Evolutionary conservation across 192 early-diverging fungal genomes (phyloP).

Genomic region (Mortierella hygrophila): DNA sequence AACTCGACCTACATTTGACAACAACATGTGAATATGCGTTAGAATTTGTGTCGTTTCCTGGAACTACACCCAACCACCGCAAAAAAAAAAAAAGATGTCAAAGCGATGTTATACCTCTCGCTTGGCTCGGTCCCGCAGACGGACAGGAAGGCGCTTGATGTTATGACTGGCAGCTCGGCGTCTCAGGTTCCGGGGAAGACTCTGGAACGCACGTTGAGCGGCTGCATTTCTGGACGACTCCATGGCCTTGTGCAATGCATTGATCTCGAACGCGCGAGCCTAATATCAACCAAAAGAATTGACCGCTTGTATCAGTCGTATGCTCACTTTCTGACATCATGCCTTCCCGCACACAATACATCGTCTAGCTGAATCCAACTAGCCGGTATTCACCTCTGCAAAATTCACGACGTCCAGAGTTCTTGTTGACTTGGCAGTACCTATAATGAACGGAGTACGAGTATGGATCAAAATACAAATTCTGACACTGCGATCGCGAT

Average conservation of each 20-base stretch:
- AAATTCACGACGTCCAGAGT: conserved; percentile 70
- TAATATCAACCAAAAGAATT: conserved; percentile 25
- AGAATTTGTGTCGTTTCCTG: not conserved
- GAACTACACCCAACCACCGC: not conserved
- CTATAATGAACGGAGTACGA: conserved; percentile 7
- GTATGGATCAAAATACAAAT: not conserved
- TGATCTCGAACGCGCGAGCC: conserved; percentile 89
- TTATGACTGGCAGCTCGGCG: conserved; percentile 97
- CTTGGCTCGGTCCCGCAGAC: conserved; percentile 81
- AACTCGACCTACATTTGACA: conserved; percentile 29
- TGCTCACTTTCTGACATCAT: not conserved
- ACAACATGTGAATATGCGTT: not conserved
- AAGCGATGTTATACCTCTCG: conserved; percentile 65
- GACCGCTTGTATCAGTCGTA: not conserved
- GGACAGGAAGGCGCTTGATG: conserved; percentile 89
- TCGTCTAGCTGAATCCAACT: not conserved
- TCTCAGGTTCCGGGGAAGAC: conserved; percentile 89
- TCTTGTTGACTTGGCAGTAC: conserved; percentile 33
- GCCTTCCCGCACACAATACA: no score
- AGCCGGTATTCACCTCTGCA: conserved; percentile 58
- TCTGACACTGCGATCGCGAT: not conserved
- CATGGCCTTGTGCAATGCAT: conserved; percentile 84
- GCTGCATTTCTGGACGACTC: conserved; percentile 68
- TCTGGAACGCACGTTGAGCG: conserved; percentile 80
- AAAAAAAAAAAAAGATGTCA: not conserved